These are phyloP conservation scores for Ganoderma lingzhi DNA, from an alignment of 1,284 basidiomycete species.

Conservation along the genomic window DNA sequence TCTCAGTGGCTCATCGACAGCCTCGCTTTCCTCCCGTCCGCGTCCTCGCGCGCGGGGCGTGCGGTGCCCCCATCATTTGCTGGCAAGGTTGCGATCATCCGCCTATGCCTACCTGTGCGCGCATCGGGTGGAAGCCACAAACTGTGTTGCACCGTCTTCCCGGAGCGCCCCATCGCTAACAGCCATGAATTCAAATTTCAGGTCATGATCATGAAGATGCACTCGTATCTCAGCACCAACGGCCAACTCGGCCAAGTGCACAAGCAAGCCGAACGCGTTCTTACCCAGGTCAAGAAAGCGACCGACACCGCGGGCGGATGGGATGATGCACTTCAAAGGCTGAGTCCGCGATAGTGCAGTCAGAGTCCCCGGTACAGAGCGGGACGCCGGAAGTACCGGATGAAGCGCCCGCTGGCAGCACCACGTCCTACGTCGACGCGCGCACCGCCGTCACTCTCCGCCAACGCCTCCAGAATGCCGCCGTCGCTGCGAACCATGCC, in stretches of 20 bases:
- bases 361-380: constrained; percentile 28
- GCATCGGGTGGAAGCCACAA: background rate
- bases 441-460: constrained; percentile 60
- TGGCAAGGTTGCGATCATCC: background rate
- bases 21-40: background rate
- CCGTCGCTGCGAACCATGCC: constrained; percentile 39
- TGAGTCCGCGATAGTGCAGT: constrained; percentile 36
- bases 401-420: constrained; percentile 47
- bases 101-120: background rate
- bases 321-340: constrained; percentile 65
- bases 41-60: background rate
- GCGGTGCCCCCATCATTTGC: background rate
- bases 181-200: constrained; percentile 33
- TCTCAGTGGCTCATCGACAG: background rate
- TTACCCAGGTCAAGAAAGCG: constrained; percentile 55
- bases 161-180: constrained; percentile 14
- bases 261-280: constrained; percentile 52
- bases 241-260: constrained; percentile 79
- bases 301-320: constrained; percentile 67
- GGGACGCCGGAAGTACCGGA: constrained; percentile 44
- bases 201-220: constrained; percentile 96
- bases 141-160: background rate
- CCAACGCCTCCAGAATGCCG: constrained; percentile 51
- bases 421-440: constrained; percentile 61
- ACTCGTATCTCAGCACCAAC: constrained; percentile 93